Conservation (phyloP, 164 flowering plant species). For the Sextonia rubra region DNA sequence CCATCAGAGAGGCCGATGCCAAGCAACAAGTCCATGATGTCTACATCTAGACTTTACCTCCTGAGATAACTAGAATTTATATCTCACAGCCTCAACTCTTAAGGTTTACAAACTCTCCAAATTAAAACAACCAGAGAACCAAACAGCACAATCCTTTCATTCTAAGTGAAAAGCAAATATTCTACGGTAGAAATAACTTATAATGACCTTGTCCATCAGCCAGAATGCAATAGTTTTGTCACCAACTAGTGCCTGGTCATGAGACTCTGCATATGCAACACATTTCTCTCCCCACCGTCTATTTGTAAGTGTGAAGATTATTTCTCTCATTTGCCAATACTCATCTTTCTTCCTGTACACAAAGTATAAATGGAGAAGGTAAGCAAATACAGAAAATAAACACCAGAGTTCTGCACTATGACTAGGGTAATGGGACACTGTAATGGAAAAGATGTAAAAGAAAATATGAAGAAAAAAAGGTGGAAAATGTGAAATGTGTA, state of each 20-base stretch:
- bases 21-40: no score
- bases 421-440: not conserved
- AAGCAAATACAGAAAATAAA: no score
- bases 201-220: conserved; percentile 96
- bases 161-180: not conserved
- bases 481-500: not conserved
- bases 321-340: conserved; percentile 93
- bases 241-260: conserved; percentile 99
- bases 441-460: not conserved
- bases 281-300: conserved; percentile 97
- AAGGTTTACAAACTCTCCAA: no score
- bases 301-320: conserved; percentile 80
- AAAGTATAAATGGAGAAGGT: not conserved
- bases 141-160: no score
- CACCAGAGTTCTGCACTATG: not conserved
- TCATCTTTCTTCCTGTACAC: conserved; percentile 78
- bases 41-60: no score
- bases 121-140: no score
- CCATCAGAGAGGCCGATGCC: no score
- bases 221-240: conserved; percentile 98
- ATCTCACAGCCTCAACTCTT: no score
- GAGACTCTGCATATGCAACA: conserved; percentile 96
- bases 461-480: no score
- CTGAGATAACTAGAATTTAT: no score
- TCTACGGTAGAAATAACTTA: not conserved